A percentile compares a stretch with the other conserved stretches of the same genome.
These are phyloP conservation scores for Fomitopsis pulvina DNA, from an alignment of 768 basidiomycete species.

Conservation along the genomic window DNA sequence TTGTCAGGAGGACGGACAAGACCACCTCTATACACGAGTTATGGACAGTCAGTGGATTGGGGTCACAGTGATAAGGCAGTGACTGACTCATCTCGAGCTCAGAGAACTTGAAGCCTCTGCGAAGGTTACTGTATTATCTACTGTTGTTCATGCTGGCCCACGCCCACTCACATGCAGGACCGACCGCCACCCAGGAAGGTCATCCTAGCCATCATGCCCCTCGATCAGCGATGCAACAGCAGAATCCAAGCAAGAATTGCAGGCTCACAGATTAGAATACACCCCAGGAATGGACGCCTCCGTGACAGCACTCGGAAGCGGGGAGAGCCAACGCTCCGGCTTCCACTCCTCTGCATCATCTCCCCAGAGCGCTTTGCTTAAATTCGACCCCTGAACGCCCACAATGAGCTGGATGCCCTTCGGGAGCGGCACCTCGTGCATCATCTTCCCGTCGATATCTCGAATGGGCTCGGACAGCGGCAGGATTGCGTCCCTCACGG, in stretches of 20 bases:
- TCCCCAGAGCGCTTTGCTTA: conserved; percentile 37
- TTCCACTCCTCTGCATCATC: conserved; percentile 33
- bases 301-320: conserved; percentile 5
- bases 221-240: not conserved
- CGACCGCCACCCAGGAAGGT: conserved; percentile 23
- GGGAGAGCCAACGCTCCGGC: conserved; percentile 36
- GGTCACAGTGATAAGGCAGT: no score
- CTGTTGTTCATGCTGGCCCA: not conserved
- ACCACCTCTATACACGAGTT: conserved; percentile 18
- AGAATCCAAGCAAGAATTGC: not conserved
- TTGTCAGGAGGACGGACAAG: conserved; percentile 19
- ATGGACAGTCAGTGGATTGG: not conserved
- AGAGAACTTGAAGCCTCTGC: conserved; percentile 18
- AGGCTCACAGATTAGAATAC: conserved; percentile 12
- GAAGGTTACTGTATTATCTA: not conserved
- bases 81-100: conserved; percentile 15
- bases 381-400: conserved; percentile 34
- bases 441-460: conserved; percentile 9
- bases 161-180: conserved; percentile 20
- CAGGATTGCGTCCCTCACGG: conserved; percentile 38
- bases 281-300: conserved; percentile 15
- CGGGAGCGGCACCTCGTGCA: conserved; percentile 24
- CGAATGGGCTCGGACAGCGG: conserved; percentile 15
- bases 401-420: conserved; percentile 33
- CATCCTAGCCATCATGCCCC: conserved; percentile 12